A percentile compares a stretch with the other conserved stretches of the same genome.
Evolutionary conservation across 345 rosid species (phyloP).

Genomic region (Isatis tinctoria): DNA sequence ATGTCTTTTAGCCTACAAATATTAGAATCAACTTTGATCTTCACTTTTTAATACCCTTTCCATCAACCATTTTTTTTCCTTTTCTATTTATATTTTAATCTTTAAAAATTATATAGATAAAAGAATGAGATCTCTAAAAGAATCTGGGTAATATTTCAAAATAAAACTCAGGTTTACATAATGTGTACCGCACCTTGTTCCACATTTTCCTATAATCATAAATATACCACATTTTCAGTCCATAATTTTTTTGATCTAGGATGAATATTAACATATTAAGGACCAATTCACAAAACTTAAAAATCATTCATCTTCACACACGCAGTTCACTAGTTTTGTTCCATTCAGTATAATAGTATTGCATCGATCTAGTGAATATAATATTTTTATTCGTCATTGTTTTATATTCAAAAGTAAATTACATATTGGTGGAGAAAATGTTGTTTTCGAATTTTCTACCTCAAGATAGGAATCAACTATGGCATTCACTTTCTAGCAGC

Average conservation of each 20-base stretch:
- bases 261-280: background rate
- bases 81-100: background rate
- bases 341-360: background rate
- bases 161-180: background rate
- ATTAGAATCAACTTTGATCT: constrained; percentile 21
- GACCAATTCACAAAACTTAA: background rate
- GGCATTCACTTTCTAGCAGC: constrained; percentile 16
- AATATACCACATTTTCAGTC: background rate
- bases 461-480: constrained; percentile 23
- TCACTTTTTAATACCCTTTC: constrained; percentile 13
- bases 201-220: background rate
- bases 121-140: too few relatives aligned
- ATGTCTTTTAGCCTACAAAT: constrained; percentile 8
- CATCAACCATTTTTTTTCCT: background rate
- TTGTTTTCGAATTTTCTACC: constrained; percentile 21
- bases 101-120: background rate
- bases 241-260: background rate
- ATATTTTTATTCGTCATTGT: background rate
- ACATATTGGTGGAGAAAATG: constrained; percentile 10
- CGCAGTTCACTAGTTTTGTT: background rate
- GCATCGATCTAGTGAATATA: constrained; percentile 11
- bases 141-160: background rate
- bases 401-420: constrained; percentile 3
- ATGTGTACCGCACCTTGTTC: background rate
- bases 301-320: background rate